Evolutionary conservation across 305 asterid genomes (phyloP), one percentile per base, ranked within the genome.

Genomic region (Solanum hybrid): DNA sequence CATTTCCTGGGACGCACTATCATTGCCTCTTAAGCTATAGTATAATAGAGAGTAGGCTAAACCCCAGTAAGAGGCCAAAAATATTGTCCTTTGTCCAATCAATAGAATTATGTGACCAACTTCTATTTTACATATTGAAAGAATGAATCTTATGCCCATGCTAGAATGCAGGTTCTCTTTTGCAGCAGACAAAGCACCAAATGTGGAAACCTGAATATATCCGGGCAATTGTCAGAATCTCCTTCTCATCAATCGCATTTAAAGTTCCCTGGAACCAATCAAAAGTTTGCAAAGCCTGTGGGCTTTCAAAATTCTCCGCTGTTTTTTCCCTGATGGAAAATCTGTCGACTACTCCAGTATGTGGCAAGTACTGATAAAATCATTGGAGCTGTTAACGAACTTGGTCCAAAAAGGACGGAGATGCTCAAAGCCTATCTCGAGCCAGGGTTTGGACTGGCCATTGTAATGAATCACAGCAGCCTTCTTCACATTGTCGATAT

Each of bases 401-500:
- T 96, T 97, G 90, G 99, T 93, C 99, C 99, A 97, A 91, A 96
- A 96, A 34, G 99, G 99, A 22, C 99, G 96, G 87, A 97, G 99
- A 92, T 97, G 98, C 93, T 95, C 98, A 91, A 97, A 97, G 42
- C 99, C 99, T 36, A 97, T 96, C 91, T 97, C 98, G 91, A 97
- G 88, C 99, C 99, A 97, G 8, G 99, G 99, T 92, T 97, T 97
- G 34, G 98, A 91, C 93, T 96, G 99, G 89, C 99, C 99, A 22
- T 97, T 97, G 95, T 94, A 97, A 94, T 97, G 99, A 92, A 97
- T 96, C 42, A 97, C 99, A 0, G 99, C 99, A 24, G 99, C 99
- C 88, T 93, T 95, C 89, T 94, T 95, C 92, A 95, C 98, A 86
- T 91, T 91, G 90, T 95, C 98, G 26, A 96, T 27, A 22, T 90